Evolutionary conservation across 805 yeast species (phyloP).

Genomic region (Starmerella asiatica): DNA sequence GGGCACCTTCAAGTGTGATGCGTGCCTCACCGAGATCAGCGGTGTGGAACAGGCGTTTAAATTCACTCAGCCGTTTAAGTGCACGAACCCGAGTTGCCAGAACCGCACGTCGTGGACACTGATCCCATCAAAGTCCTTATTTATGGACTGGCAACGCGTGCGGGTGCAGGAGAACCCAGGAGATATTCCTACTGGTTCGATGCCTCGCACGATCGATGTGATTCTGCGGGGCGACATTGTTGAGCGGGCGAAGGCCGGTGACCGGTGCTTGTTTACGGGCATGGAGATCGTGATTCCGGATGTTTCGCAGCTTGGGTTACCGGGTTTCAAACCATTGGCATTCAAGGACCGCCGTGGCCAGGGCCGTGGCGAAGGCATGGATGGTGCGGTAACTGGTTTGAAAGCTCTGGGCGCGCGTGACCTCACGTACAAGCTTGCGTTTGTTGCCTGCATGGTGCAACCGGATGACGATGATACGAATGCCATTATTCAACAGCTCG

Average conservation of each 20-base stretch:
- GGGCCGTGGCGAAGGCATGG: constrained; percentile 52
- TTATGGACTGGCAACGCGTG: constrained; percentile 92
- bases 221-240: constrained; percentile 87
- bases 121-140: constrained; percentile 68
- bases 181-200: constrained; percentile 95
- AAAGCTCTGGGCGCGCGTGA: constrained; percentile 88
- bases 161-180: constrained; percentile 92
- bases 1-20: constrained; percentile 80
- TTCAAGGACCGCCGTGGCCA: constrained; percentile 50
- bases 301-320: constrained; percentile 81
- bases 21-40: constrained; percentile 71
- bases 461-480: constrained; percentile 32
- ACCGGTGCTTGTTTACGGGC: constrained; percentile 85
- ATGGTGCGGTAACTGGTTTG: constrained; percentile 79
- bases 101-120: constrained; percentile 79
- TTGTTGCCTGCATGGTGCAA: constrained; percentile 79
- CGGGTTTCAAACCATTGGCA: constrained; percentile 84
- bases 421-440: constrained; percentile 79
- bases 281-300: constrained; percentile 92
- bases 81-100: constrained; percentile 77
- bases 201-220: constrained; percentile 94
- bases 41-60: constrained; percentile 87
- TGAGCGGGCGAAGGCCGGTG: constrained; percentile 95
- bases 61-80: constrained; percentile 87
- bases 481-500: constrained; percentile 9